Conservation (phyloP, 106 monocot genomes). For the Dendrobium chrysotoxum region DNA sequence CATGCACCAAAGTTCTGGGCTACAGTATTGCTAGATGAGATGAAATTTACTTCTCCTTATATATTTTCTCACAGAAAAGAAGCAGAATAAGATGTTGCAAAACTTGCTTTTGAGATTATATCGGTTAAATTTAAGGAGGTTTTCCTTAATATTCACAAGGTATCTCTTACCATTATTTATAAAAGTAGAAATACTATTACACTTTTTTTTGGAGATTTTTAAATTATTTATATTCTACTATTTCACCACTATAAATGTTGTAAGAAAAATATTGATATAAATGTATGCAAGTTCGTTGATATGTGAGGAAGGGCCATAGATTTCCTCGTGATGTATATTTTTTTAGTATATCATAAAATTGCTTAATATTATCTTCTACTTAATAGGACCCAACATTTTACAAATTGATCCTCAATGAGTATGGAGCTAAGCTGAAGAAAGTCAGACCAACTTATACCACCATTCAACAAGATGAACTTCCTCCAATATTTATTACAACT, state of each 20-base stretch:
- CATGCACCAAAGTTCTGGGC: constrained; percentile 33
- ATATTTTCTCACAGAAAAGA: constrained; percentile 31
- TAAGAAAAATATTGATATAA: background rate
- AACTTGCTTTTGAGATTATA: constrained; percentile 24
- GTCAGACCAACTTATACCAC: constrained; percentile 30
- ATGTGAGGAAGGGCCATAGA: background rate
- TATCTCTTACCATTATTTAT: constrained; percentile 13
- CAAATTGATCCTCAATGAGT: constrained; percentile 65
- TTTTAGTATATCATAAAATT: background rate
- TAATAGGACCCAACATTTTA: constrained; percentile 44
- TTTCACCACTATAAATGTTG: background rate
- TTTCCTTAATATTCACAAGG: constrained; percentile 11
- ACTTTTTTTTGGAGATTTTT: too few species aligned
- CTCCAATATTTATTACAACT: constrained; percentile 31
- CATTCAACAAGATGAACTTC: constrained; percentile 4
- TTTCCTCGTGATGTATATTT: too few species aligned
- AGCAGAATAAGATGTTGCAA: constrained; percentile 47
- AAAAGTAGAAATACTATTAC: too few species aligned
- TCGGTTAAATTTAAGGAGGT: constrained; percentile 10
- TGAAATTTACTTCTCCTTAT: constrained; percentile 13
- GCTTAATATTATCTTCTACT: background rate
- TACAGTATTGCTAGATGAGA: constrained; percentile 22
- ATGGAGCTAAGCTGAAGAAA: constrained; percentile 31
- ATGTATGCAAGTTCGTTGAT: background rate
- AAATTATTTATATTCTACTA: background rate